These are phyloP conservation scores for Zostera marina DNA, from an alignment of 116 monocot genomes.

Conservation along the genomic window DNA sequence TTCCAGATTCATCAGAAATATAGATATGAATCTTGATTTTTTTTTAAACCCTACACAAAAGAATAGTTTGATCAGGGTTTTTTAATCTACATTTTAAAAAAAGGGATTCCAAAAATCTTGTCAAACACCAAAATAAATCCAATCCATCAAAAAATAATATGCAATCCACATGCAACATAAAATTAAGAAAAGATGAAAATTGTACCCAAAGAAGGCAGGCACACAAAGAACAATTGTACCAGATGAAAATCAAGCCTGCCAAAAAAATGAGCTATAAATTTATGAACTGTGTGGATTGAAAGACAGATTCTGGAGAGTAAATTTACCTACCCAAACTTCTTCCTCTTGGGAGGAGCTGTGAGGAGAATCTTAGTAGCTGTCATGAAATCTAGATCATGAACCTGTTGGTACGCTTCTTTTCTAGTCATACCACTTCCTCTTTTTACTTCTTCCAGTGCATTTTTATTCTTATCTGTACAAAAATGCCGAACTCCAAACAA, in stretches of 20 bases:
- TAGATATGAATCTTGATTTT: too few species aligned
- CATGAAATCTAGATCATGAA: conserved; percentile 40
- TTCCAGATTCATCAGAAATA: too few species aligned
- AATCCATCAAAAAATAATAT: too few species aligned
- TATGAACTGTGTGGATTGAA: background rate
- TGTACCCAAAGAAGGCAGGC: conserved; percentile 1
- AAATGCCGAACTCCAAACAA: background rate
- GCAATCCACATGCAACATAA: background rate
- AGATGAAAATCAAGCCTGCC: conserved; percentile 79
- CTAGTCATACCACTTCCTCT: conserved; percentile 10
- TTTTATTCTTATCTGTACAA: background rate
- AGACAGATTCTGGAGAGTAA: background rate
- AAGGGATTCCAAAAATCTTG: background rate
- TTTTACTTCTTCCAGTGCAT: background rate
- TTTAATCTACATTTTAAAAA: too few species aligned
- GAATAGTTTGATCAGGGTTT: too few species aligned
- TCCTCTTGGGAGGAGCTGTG: conserved; percentile 36
- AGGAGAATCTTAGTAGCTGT: conserved; percentile 47
- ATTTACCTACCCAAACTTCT: conserved; percentile 42
- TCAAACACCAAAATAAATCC: background rate
- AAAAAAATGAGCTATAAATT: conserved; percentile 5
- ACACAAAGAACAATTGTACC: background rate
- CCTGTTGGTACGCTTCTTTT: conserved; percentile 31
- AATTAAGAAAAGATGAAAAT: background rate
- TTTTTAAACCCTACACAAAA: too few species aligned